Evolutionary conservation across 1,139 yeast genomes (phyloP).

Genomic region (Wickerhamomyces sp.): DNA sequence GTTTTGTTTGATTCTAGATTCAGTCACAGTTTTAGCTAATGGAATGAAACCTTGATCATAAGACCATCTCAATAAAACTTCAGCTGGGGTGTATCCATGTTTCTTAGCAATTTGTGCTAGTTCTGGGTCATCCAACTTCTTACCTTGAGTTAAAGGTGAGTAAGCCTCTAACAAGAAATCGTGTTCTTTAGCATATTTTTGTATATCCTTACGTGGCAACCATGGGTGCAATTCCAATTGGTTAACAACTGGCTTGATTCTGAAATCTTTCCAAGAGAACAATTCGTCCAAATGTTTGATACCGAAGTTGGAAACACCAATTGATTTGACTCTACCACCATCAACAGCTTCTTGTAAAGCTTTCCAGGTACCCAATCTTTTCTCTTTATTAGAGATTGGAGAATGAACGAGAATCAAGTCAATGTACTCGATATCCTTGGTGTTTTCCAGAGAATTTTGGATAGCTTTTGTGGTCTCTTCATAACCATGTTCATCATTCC

Average conservation of each 20-base stretch:
- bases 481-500: not conserved
- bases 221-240: not conserved
- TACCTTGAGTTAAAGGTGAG: not conserved
- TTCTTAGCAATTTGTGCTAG: not conserved
- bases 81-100: not conserved
- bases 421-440: not conserved
- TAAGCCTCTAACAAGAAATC: not conserved
- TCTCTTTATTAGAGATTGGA: not conserved
- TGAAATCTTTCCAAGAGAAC: not conserved
- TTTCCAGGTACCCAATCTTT: not conserved
- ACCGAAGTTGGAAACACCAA: not conserved
- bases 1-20: not conserved
- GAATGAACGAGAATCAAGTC: not conserved
- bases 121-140: not conserved
- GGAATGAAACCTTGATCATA: not conserved
- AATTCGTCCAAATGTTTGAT: not conserved
- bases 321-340: not conserved
- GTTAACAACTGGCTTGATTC: not conserved
- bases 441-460: not conserved
- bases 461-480: not conserved
- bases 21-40: not conserved
- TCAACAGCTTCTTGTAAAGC: not conserved
- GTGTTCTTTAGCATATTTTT: not conserved
- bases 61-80: not conserved
- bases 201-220: not conserved